Conservation (phyloP, 2,329 filamentous ascomycete species). For the Trichoderma atroviride region DNA sequence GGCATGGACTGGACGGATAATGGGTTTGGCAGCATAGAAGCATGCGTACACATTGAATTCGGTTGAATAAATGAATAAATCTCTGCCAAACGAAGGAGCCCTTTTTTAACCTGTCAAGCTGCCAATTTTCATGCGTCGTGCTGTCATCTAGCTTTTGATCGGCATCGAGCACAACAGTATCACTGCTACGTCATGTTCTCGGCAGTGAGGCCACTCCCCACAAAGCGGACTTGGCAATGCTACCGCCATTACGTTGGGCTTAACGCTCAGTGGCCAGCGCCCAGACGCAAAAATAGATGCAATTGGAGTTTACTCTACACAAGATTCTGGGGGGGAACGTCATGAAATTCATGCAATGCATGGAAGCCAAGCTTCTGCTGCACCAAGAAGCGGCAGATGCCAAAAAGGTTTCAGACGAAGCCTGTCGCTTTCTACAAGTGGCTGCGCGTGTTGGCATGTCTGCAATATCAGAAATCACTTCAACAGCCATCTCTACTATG, state of each 20-base stretch:
- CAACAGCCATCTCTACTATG: not conserved
- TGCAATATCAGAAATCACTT: not conserved
- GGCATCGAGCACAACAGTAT: not conserved
- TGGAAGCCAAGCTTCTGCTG: not conserved
- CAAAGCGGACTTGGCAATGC: not conserved
- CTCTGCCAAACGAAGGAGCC: not conserved
- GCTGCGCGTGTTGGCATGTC: not conserved
- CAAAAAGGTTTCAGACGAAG: not conserved
- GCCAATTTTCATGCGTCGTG: not conserved
- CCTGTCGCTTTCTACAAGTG: not conserved
- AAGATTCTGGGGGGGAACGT: not conserved
- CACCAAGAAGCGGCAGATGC: not conserved
- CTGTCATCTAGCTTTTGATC: not conserved
- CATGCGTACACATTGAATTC: not conserved
- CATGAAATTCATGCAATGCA: conserved; percentile 5
- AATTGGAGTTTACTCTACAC: not conserved
- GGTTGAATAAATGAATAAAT: too few relatives aligned
- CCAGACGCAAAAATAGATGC: not conserved
- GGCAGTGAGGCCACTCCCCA: conserved; percentile 1
- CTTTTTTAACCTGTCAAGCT: not conserved
- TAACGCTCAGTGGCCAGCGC: conserved; percentile 8
- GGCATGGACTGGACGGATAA: not conserved
- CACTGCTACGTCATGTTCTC: conserved; percentile 26
- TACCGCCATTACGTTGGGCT: conserved; percentile 10
- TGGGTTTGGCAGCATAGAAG: not conserved